Evolutionary conservation across 2,329 filamentous ascomycete species (phyloP), one percentile per base, ranked within the genome.

Genomic region (Stagonosporopsis vannaccii): DNA sequence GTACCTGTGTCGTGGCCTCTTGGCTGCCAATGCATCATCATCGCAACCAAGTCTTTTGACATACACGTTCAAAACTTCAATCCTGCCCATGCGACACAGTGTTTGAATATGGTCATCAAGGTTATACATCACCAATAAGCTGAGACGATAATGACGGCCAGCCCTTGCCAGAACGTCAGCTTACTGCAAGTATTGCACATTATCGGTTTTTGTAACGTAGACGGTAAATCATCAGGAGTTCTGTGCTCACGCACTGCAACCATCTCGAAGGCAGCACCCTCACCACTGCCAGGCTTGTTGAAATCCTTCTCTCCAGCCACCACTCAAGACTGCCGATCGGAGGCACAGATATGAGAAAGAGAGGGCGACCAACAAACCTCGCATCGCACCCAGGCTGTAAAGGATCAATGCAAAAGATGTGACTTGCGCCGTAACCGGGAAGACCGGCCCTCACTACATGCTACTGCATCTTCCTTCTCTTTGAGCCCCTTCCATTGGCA

Each of bases 401-500:
- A n/a, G n/a, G n/a, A n/a, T n/a, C n/a, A n/a, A n/a, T n/a, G n/a
- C n/a, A n/a, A n/a, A n/a, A n/a, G n/a, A n/a, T n/a, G n/a, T 26
- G 25, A 26, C 9, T 9, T 9, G 9, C 5, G 25, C 9, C 9
- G 25, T 26, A 9, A 9, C 9, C 25, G 9, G 25, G 25, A 26
- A 9, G 13, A 4, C 13, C 12, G 32, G 4, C 12, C 6, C 13
- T 13, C 32, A 20, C n/a, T 17, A 22, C 25, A 6, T 13, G 6
- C 9, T 52, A 59, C 23, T 43, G 45, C 2, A 39, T 1, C 51
- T 51, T 64, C 28, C 22, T 43, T 26, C 41, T 59, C 52, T 56
- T 66, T 2, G 6, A 13, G 30, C 35, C 41, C 12, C 13, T 33
- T 1, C 37, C 46, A 15, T 43, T n/a, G 3, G 5, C 0, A 23